Conservation (phyloP, 2,329 filamentous ascomycete species). For the Emergomyces africanus region DNA sequence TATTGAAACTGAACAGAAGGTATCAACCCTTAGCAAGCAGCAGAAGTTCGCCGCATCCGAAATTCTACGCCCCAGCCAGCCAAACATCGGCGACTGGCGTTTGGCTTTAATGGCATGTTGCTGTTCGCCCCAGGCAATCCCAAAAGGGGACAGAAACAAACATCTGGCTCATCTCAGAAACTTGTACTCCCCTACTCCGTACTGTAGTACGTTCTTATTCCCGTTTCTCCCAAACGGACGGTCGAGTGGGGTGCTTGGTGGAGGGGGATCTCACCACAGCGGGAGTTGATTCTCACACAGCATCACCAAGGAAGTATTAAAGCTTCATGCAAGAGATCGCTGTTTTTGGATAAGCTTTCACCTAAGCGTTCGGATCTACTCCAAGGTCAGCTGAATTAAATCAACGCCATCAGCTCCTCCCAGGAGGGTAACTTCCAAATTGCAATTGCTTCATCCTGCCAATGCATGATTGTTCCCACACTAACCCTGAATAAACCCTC, state of each 20-base stretch:
- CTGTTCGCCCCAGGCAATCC: background rate
- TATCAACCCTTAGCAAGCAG: background rate
- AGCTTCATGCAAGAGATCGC: background rate
- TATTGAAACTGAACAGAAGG: background rate
- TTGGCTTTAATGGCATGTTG: background rate
- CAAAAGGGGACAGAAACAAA: background rate
- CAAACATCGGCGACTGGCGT: background rate
- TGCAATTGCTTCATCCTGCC: background rate
- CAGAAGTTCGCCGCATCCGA: background rate
- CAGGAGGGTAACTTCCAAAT: background rate
- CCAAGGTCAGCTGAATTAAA: conserved; percentile 1
- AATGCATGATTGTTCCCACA: background rate
- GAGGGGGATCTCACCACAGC: background rate
- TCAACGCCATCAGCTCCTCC: background rate
- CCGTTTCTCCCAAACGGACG: background rate
- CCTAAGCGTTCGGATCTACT: background rate
- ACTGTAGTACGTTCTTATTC: background rate
- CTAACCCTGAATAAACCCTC: background rate
- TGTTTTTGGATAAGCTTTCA: conserved; percentile 2
- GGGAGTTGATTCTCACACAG: background rate
- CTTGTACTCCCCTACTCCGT: no score
- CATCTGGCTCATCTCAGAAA: background rate
- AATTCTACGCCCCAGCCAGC: background rate
- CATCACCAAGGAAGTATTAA: background rate
- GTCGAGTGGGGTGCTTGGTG: background rate